Evolutionary conservation across 805 yeast genomes (phyloP), one percentile per base, ranked within the genome.

Genomic region (Kuraishia molischiana): DNA sequence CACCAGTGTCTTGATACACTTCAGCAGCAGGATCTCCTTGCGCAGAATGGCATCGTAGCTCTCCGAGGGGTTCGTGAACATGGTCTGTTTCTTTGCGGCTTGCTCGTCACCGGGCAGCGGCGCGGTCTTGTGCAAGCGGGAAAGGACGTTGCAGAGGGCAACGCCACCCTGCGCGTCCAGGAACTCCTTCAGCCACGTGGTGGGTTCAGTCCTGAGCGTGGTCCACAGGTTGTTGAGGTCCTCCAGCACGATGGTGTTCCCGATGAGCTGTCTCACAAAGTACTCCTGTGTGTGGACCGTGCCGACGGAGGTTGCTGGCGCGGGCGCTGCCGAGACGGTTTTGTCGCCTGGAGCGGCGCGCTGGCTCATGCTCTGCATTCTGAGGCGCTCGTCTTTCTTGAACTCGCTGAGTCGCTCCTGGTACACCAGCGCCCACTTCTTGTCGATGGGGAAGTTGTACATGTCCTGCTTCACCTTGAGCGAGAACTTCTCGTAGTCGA

Each of bases 391-490:
- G 38, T 50, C 50, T 46, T 80, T 76, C 49, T 80, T 81, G 49
- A 67, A 67, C 50, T 87, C 96, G 5, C 89, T 73, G 34, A 85
- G 68, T 19, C 81, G 77, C 55, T 87, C 95, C 56, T 89, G 97
- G 46, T 82, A 77, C 30, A 89, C 80, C 46, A 89, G 68, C 80
- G 85, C 78, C 95, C 96, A 87, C 59, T 90, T 90, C 49, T 86
- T 85, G 35, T 81, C 85, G 0, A 74, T 62, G 32, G 82, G 73
- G 52, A 82, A 87, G 47, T 71, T 72, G 50, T 75, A 67, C 83
- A 90, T 77, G 51, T 85, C 92, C 39, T 66, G 71, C 46, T 79
- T 78, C 3, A 92, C 95, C 37, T 72, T 74, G 19, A 74, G 74
- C 0, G 95, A 64, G 26, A 61, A 46, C 28, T 71, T 65, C 36